phyloP scores from a whole-genome alignment of 2,329 filamentous ascomycete genomes.

The Epichloe gansuensis region DNA sequence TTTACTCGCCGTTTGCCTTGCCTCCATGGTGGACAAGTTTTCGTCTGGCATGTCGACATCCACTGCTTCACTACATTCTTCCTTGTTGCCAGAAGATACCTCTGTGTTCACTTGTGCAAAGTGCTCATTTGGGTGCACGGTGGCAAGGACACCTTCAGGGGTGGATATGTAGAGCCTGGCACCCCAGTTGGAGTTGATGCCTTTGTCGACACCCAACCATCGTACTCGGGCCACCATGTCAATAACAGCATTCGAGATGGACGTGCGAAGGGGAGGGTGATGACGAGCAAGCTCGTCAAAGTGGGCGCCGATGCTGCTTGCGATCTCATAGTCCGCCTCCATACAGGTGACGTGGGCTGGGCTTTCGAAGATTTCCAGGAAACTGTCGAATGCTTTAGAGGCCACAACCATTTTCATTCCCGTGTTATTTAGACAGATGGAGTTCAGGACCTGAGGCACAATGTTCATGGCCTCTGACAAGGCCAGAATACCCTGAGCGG shows the following conservation, averaged over 20 bases:
- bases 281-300: slow-evolving; percentile 94
- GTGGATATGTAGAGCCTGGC: slow-evolving; percentile 61
- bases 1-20: slow-evolving; percentile 3
- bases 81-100: slow-evolving; percentile 26
- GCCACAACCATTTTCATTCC: slow-evolving; percentile 80
- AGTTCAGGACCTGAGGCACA: slow-evolving; percentile 78
- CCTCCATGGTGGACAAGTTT: slow-evolving; percentile 11
- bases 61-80: slow-evolving; percentile 21
- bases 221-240: slow-evolving; percentile 79
- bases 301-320: slow-evolving; percentile 61
- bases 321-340: slow-evolving; percentile 56
- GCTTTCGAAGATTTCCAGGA: slow-evolving; percentile 94
- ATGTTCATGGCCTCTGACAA: slow-evolving; percentile 78
- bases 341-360: slow-evolving; percentile 77
- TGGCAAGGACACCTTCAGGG: slow-evolving; percentile 38
- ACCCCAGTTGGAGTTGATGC: slow-evolving; percentile 57
- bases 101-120: slow-evolving; percentile 14
- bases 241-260: slow-evolving; percentile 74
- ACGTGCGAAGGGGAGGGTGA: slow-evolving; percentile 68
- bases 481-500: slow-evolving; percentile 67
- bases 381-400: slow-evolving; percentile 71
- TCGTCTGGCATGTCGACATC: slow-evolving; percentile 58
- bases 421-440: slow-evolving; percentile 79
- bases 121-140: slow-evolving; percentile 39
- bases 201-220: slow-evolving; percentile 58